Evolutionary conservation across 768 basidiomycete genomes (phyloP), one percentile per base, ranked within the genome.

Genomic region (Rhodosporidiobolus odoratus): DNA sequence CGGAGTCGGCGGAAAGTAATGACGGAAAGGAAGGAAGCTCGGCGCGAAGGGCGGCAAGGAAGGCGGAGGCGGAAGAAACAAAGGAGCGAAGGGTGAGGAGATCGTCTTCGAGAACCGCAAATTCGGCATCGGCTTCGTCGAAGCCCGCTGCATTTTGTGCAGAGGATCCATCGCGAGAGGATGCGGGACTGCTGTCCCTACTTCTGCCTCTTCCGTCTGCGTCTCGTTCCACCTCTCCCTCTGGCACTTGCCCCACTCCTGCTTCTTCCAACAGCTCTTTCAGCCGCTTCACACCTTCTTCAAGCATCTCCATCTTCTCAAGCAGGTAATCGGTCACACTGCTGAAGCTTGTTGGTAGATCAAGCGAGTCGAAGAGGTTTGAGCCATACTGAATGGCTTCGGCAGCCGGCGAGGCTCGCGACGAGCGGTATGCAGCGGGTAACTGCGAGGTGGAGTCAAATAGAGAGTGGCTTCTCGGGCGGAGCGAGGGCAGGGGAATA

Each of bases 21-120:
- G 64, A 57, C 37, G 66, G 19, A 45, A 70, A 62, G 25, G 65
- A 68, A 19, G 69, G 73, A 1, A 74, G 59, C 38, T 74, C 69
- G 25, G 25, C 56, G 32, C 73, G 69, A 21, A 71, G 56, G 35
- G 66, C 73, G 16, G 62, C 30, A 27, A 74, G 63, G 63, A 74
- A 74, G 16, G 37, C 43, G 19, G 73, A 53, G 21, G 73, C 73
- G 37, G 59, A 41, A 21, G 64, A 30, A 37, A 71, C 61, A 38
- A 74, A 74, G 0, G 68, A 50, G 25, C 62, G 47, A 41, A 74
- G 66, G 3, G 69, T 47, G 23, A 43, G 41, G 37, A 74, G 58
- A 25, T 68, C 73, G 30, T 71, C 66, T 23, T 58, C 59, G 35
- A 74, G 56, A 4, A 64, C 38, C 27, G 25, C 57, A 56, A 61